Evolutionary conservation across 2,329 filamentous ascomycete genomes (phyloP).

Genomic region (Aquanectria penicillioides): DNA sequence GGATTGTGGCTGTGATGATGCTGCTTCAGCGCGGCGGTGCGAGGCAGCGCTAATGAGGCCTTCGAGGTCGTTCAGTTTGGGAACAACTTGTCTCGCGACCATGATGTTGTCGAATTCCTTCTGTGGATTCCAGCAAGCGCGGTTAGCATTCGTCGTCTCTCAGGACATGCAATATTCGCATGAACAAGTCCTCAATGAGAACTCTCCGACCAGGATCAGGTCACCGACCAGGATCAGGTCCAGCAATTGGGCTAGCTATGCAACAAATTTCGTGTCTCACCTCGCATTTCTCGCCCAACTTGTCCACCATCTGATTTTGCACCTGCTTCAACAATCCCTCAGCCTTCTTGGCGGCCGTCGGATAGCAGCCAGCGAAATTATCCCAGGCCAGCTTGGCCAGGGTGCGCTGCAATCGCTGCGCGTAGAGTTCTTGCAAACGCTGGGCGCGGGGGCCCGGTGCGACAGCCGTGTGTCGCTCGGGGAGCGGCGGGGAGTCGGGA

Average conservation of each 20-base stretch:
- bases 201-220: too few relatives aligned
- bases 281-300: conserved; percentile 63
- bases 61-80: conserved; percentile 69
- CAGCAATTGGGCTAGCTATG: too few relatives aligned
- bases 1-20: conserved; percentile 28
- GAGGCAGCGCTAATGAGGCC: conserved; percentile 62
- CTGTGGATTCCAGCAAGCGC: conserved; percentile 36
- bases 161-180: too few relatives aligned
- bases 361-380: conserved; percentile 70
- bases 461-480: conserved; percentile 52
- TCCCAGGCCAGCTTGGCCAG: conserved; percentile 65
- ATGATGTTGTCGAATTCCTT: conserved; percentile 68
- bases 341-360: conserved; percentile 63
- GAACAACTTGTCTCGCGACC: conserved; percentile 61
- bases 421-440: conserved; percentile 64
- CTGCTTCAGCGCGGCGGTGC: conserved; percentile 31
- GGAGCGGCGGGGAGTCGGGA: conserved; percentile 51
- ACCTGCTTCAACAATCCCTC: conserved; percentile 63
- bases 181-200: too few relatives aligned
- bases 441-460: conserved; percentile 67
- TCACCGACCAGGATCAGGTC: too few relatives aligned
- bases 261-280: conserved; percentile 48
- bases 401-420: conserved; percentile 61
- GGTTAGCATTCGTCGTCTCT: conserved; percentile 18
- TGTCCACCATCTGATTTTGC: conserved; percentile 67